Conservation (phyloP, 495 filamentous ascomycete species). For the Astrothelium subdiscretum region DNA sequence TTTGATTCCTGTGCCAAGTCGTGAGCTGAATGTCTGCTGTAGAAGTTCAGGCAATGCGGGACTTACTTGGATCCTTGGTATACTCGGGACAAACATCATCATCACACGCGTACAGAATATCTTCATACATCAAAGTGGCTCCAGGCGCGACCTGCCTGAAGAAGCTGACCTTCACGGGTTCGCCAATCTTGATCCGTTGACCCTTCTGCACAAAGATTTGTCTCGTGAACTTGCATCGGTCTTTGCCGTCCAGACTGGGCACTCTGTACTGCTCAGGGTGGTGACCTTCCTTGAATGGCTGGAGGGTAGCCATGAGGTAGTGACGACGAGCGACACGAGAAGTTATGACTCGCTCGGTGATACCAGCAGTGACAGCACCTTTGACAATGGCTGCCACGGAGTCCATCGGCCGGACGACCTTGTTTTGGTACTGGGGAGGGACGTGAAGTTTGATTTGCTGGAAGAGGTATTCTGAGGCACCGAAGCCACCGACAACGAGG, state of each 20-base stretch:
- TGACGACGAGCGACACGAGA: conserved; percentile 96
- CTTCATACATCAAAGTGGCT: conserved; percentile 98
- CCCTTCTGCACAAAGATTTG: conserved; percentile 99
- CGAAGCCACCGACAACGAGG: conserved; percentile 62
- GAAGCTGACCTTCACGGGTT: conserved; percentile 97
- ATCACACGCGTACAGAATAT: conserved; percentile 95
- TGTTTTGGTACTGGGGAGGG: conserved; percentile 66
- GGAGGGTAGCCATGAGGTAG: conserved; percentile 97
- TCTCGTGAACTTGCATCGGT: conserved; percentile 96
- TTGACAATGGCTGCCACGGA: conserved; percentile 68
- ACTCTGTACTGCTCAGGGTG: conserved; percentile 97
- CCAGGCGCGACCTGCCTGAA: conserved; percentile 97
- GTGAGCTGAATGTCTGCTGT: conserved; percentile 3
- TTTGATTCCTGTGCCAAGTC: conserved; percentile 69
- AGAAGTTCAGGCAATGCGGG: background rate
- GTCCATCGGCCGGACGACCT: conserved; percentile 69
- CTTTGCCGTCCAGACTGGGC: conserved; percentile 89
- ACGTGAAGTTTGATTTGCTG: conserved; percentile 75
- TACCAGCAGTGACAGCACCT: conserved; percentile 73
- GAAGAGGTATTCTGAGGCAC: conserved; percentile 67
- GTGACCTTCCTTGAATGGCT: conserved; percentile 97
- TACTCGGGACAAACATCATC: conserved; percentile 98
- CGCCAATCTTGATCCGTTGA: conserved; percentile 95
- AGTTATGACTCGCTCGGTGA: conserved; percentile 91
- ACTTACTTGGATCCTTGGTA: conserved; percentile 97